These are phyloP conservation scores for Wickerhamiella musiphila DNA, from an alignment of 805 yeast species.

Conservation along the genomic window DNA sequence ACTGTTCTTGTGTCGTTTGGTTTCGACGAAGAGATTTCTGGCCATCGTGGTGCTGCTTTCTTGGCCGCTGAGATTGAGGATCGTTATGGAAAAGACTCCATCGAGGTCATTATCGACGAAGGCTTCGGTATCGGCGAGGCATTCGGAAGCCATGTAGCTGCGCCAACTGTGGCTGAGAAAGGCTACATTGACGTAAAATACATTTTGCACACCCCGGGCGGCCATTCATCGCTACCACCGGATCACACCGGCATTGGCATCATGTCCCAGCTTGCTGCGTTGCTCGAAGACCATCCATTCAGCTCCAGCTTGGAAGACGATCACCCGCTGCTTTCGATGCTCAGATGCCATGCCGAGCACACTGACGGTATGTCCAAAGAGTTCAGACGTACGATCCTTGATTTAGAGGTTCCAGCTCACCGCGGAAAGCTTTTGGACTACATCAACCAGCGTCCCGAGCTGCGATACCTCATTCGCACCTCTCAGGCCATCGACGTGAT, in stretches of 20 bases:
- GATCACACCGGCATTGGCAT: slow-evolving; percentile 70
- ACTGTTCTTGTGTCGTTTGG: slow-evolving; percentile 47
- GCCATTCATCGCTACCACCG: slow-evolving; percentile 68
- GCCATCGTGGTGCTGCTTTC: slow-evolving; percentile 41
- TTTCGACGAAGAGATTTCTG: slow-evolving; percentile 58
- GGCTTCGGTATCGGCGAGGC: slow-evolving; percentile 29
- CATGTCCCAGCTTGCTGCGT: slow-evolving; percentile 37
- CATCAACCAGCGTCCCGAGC: slow-evolving; percentile 7
- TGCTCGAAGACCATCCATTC: slow-evolving; percentile 42
- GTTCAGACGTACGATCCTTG: slow-evolving; percentile 11
- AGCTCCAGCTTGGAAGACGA: slow-evolving; percentile 28
- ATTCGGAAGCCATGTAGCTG: slow-evolving; percentile 35
- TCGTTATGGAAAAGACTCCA: slow-evolving; percentile 41
- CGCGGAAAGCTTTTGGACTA: slow-evolving; percentile 3
- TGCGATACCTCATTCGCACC: slow-evolving; percentile 34
- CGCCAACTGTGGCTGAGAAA: slow-evolving; percentile 46
- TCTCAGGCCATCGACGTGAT: slow-evolving; percentile 54
- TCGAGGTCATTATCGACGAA: slow-evolving; percentile 56
- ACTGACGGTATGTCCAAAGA: slow-evolving; percentile 18
- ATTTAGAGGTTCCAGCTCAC: slow-evolving; percentile 5
- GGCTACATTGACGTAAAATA: slow-evolving; percentile 37
- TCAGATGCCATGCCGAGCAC: slow-evolving; percentile 49
- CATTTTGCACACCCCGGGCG: slow-evolving; percentile 47
- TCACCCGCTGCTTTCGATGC: slow-evolving; percentile 40
- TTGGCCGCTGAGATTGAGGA: slow-evolving; percentile 32